Conservation (phyloP, 192 early-diverging fungal genomes). For the Lobosporangium transversale region DNA sequence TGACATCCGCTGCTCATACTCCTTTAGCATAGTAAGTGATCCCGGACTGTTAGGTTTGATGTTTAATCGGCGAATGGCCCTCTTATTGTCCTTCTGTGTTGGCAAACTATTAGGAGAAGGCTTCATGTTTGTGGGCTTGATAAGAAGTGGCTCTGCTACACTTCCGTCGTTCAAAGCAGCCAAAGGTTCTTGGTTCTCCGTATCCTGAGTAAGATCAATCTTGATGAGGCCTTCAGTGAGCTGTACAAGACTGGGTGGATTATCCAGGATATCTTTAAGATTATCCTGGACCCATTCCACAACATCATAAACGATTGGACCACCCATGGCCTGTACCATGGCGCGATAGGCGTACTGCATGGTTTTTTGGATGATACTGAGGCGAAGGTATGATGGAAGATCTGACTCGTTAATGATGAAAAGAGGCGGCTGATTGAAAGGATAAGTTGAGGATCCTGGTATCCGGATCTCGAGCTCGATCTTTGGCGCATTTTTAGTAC, state of each 20-base stretch:
- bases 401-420: conserved; percentile 68
- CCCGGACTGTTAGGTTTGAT: conserved; percentile 50
- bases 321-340: conserved; percentile 56
- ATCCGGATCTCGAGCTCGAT: conserved; percentile 72
- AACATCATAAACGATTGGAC: conserved; percentile 67
- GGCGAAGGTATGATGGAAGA: conserved; percentile 77
- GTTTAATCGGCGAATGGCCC: conserved; percentile 3
- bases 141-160: conserved; percentile 1
- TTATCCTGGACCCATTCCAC: conserved; percentile 66
- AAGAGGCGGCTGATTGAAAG: conserved; percentile 69
- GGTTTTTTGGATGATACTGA: conserved; percentile 63
- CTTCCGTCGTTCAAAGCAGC: not conserved
- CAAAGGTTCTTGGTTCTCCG: conserved; percentile 34
- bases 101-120: not conserved
- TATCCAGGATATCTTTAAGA: conserved; percentile 56
- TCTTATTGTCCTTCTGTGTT: conserved; percentile 12
- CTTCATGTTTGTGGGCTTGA: conserved; percentile 10
- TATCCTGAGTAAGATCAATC: conserved; percentile 25
- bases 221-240: conserved; percentile 52
- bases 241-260: conserved; percentile 59
- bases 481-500: conserved; percentile 48
- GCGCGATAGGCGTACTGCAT: conserved; percentile 55
- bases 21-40: conserved; percentile 36
- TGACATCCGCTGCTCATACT: conserved; percentile 23
- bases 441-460: conserved; percentile 68